Base-by-base conservation (phyloP, 2,329 filamentous ascomycete genomes). In the Penicillium corylophilum region DNA sequence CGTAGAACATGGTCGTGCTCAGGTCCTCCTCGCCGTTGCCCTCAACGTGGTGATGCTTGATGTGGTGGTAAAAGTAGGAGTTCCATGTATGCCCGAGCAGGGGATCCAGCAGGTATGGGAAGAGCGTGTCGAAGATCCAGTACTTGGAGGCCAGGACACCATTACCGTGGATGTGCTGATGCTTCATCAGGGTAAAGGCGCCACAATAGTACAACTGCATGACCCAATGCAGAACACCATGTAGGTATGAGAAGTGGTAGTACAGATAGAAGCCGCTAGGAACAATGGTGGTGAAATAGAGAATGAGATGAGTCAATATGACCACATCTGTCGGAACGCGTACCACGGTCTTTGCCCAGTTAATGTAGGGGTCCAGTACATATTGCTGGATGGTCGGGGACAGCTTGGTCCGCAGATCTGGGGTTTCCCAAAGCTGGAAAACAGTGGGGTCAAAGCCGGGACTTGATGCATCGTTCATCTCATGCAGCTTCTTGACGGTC, bases 1-100 rank as follows among this genome's bases (percentile, higher is more conserved):
- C 87, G 68, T 89, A 92, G 13, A 86, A 80, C 33, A 93, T 80
- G 0, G 89, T 93, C 0, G 87, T 88, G 1, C 85, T 89, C 0
- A 91, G 77, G 64, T 93, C 89, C 42, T 86, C 80, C 0, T 88
- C 87, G 0, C 89, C 89, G 62, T 93, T 93, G 55, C 84, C 86
- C 71, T 92, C 89, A 49, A 92, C 84, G 59, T 93, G 89, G 65
- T 93, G 89, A 65, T 91, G 88, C 75, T 93, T 93, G 65, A 92
- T 87, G 64, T 93, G 89, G 66, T 93, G 89, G 65, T 90, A 92
- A 68, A 82, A 93, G 73, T 93, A 93, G 2, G 85, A 86, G 72
- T 93, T 90, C 87, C 88, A 91, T 0, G 88, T 91, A 64, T 93
- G 89, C 10, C 89, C 89, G 82, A 90, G 87, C 50, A 93, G 71